Base-by-base conservation (phyloP, 768 basidiomycete species). In the Wakefieldia striispora region DNA sequence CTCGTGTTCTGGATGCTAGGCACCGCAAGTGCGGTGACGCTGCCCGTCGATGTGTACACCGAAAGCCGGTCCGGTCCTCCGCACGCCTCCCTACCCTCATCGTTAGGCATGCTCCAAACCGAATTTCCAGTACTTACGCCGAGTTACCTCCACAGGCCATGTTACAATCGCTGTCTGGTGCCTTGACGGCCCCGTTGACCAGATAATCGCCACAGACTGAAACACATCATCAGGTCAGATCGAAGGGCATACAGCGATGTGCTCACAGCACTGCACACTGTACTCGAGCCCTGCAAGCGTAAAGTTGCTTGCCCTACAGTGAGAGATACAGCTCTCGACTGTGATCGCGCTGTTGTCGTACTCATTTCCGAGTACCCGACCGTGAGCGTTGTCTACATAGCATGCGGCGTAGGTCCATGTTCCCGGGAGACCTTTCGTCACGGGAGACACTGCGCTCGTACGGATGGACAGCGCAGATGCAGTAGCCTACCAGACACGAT, bases 81-180 rank as follows among this genome's bases (percentile, higher is more conserved):
- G 53, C 88, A 91, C 36, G 82, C 79, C 62, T 86, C 75, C 13
- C 83, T 84, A 51, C 41, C 33, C 33, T 49, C 19, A 26, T 51
- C 34, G 47, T 53, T n/a, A 56, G 45, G n/a, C 24, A 51, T n/a
- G 51, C 31, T n/a, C 23, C 20, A 11, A 8, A 33, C 16, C 33
- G 11, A 41, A 12, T 38, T 0, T 27, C n/a, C 24, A 26, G 35
- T 0, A 63, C 83, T 58, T 54, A 86, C 87, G 78, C 73, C 11
- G 79, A 33, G 50, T 82, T 84, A 17, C 89, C 92, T 13, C 76
- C 76, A 53, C 92, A 95, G 0, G 73, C 75, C 85, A 86, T 88
- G 63, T 77, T 81, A 62, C 92, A 95, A 29, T 75, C 75, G 4
- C 70, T 65, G 1, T 77, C 75, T 1, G 70, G 51, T 0, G 76